Evolutionary conservation across 305 asterid genomes (phyloP).

Genomic region (Fraxinus ornus): DNA sequence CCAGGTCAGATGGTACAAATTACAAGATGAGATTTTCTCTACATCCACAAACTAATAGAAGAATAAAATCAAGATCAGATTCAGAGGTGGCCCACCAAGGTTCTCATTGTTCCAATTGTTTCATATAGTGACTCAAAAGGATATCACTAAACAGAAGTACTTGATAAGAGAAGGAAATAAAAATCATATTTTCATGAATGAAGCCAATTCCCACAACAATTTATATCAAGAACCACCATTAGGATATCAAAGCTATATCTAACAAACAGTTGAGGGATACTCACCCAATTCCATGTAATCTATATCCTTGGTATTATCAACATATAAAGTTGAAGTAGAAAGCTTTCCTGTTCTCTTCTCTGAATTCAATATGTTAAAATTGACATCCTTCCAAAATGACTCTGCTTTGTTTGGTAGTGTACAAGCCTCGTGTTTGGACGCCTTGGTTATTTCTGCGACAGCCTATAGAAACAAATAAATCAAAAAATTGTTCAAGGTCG

Average conservation of each 20-base stretch:
- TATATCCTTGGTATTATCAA: conserved; percentile 27
- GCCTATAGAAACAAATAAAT: conserved; percentile 50
- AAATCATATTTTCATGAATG: conserved; percentile 10
- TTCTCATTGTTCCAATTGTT: conserved; percentile 4
- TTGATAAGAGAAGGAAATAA: neutral
- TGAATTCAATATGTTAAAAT: conserved; percentile 32
- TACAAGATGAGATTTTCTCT: neutral
- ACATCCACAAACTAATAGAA: neutral
- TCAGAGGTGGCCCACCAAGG: conserved; percentile 13
- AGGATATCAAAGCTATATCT: neutral
- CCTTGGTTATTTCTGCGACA: conserved; percentile 78
- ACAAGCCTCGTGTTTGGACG: conserved; percentile 71
- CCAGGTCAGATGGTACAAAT: neutral
- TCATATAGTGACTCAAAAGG: conserved; percentile 3
- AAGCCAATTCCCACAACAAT: neutral
- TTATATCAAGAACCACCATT: neutral
- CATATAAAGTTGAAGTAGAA: conserved; percentile 25
- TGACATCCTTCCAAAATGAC: conserved; percentile 48
- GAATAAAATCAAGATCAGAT: conserved; percentile 13
- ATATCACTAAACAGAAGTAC: conserved; percentile 3
- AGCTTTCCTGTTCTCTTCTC: conserved; percentile 40
- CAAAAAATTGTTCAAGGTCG: conserved; percentile 10
- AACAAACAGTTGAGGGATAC: conserved; percentile 23
- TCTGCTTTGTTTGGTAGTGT: conserved; percentile 62
- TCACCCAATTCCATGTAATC: conserved; percentile 36